Base-by-base conservation (phyloP, 331 rosid genomes). In the Erythrophleum ivorense region DNA sequence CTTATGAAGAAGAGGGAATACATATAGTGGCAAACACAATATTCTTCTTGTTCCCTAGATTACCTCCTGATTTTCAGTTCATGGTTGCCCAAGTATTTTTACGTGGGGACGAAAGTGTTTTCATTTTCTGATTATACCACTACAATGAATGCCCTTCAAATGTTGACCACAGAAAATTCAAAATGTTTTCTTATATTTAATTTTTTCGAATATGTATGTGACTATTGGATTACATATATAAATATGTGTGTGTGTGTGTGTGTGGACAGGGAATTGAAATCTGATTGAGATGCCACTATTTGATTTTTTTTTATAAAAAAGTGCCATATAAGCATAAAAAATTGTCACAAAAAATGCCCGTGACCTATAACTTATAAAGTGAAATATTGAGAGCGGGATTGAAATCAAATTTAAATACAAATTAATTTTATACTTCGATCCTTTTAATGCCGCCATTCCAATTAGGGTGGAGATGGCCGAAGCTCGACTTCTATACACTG, bases 11-110 rank as follows among this genome's bases (percentile, higher is more conserved):
- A 71, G 49, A 29, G 10, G 24, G 6, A 12, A 7, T 50, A 4
- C 24, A 12, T 36, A 19, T 73, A 50, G 75, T 50, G 75, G 67
- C 48, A 24, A 72, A 63, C 84, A 80, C 75, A 63, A 50, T 14
- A 50, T 73, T 80, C 57, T 3, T 72, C 74, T 12, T 80, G 79
- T 41, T 81, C 12, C 76, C 76, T 4, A 43, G 76, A 65, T 65
- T 49, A 79, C 84, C 75, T 63, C 79, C 11, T 2, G 38, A 73
- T 62, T 64, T 73, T 73, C 57, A 14, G 24, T 62, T 72, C 71
- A 10, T 62, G 57, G 84, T 6, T 40, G 57, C 34, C 79, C 79
- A 38, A 36, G 11, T 60, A 63, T 29, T 70, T 60, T 40, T 63
- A 40, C 57, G 57, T 15, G 84, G 84, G 60, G 67, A 10, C 13